Evolutionary conservation across 306 rosid genomes (phyloP), one percentile per base, ranked within the genome.

Genomic region (Malus orientalis): DNA sequence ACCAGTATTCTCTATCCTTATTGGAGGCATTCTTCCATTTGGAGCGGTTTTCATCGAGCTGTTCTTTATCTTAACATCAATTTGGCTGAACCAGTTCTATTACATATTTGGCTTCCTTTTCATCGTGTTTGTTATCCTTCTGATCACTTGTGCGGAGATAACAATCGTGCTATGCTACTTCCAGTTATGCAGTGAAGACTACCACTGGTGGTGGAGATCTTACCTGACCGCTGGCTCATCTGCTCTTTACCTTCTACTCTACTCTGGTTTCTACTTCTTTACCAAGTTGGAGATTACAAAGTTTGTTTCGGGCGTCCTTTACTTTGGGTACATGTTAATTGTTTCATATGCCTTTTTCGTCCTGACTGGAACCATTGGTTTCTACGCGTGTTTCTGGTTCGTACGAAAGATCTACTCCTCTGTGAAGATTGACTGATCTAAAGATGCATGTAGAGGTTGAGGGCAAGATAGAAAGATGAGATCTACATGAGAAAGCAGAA

Each of bases 181-280:
- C 93, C 99, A 95, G 84, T 76, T 92, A 83, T 95, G 99, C 90
- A 90, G 99, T 80, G 99, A 95, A 83, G 99, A 95, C 84, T 95
- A 95, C 87, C 80, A 92, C 74, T 95, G 99, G 99, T 95, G 96
- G 97, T 95, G 99, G 99, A 90, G 99, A 81, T 87, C 99, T 5
- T 95, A 95, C 85, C 93, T 95, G 74, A 95, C 99, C 8, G 98
- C 99, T 0, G 99, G 99, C 60, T 95, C 99, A 38, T 95, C 99
- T 38, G 99, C 97, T 18, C 82, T 95, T 30, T 95, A 95, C 88
- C 99, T 95, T 58, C 93, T 95, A 84, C 88, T 95, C 67, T 95
- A 95, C 90, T 95, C 99, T 5, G 85, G 84, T 61, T 95, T 95
- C 93, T 95, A 95, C 91, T 92, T 92, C 88, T 90, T 95, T 59